These are phyloP conservation scores for Exophiala spinifera DNA, from an alignment of 2,329 filamentous ascomycete genomes.

Conservation along the genomic window DNA sequence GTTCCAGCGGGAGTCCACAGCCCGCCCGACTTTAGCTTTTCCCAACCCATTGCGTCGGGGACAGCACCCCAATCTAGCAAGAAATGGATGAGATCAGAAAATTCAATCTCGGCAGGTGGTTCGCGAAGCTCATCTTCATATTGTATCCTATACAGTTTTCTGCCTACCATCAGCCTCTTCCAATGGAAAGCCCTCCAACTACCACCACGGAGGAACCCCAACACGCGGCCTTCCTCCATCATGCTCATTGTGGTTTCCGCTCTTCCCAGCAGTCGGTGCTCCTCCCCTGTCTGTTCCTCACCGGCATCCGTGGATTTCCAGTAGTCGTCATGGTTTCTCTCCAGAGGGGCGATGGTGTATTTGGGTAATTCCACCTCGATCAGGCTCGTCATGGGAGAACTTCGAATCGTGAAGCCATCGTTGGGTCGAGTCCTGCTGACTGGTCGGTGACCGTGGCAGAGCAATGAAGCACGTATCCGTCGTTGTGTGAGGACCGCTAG, in stretches of 20 bases:
- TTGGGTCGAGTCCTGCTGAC: conserved; percentile 18
- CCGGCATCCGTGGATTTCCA: conserved; percentile 50
- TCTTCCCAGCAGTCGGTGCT: conserved; percentile 29
- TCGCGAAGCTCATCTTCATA: conserved; percentile 53
- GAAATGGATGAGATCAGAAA: conserved; percentile 61
- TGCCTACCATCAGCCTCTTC: conserved; percentile 60
- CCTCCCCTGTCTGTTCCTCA: conserved; percentile 28
- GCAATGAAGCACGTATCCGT: conserved; percentile 58
- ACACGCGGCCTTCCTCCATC: conserved; percentile 30
- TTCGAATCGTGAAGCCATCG: conserved; percentile 56
- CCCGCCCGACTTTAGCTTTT: conserved; percentile 55
- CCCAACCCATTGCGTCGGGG: conserved; percentile 59
- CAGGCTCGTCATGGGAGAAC: conserved; percentile 62
- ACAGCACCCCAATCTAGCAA: conserved; percentile 62
- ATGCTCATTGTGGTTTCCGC: conserved; percentile 25
- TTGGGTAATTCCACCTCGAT: conserved; percentile 65
- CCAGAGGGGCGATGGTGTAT: conserved; percentile 60
- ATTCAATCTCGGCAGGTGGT: conserved; percentile 50
- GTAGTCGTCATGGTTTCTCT: conserved; percentile 57
- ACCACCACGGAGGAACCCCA: conserved; percentile 57
- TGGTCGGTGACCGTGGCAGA: conserved; percentile 49
- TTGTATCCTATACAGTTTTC: conserved; percentile 61
- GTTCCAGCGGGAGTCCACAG: conserved; percentile 62
- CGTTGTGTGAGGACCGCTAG: conserved; percentile 59
- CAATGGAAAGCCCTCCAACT: conserved; percentile 66